Percentiles rank a stretch among this genome's conserved stretches.
Conservation (phyloP, 1,139 yeast species). For the Cylindricascospora bacillispora region DNA sequence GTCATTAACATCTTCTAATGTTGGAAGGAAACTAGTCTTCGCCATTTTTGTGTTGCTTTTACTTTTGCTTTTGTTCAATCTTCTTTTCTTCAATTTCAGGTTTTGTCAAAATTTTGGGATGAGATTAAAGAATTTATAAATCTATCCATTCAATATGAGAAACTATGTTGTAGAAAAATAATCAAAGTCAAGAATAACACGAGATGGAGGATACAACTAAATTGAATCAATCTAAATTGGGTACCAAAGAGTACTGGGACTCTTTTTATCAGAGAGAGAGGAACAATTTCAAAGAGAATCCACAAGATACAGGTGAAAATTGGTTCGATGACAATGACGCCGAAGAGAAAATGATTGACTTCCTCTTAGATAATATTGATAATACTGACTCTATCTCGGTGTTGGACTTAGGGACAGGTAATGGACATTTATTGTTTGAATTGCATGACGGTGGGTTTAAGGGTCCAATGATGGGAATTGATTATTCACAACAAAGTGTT, state of each 20-base stretch:
- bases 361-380: slow-evolving; percentile 35
- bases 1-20: slow-evolving; percentile 27
- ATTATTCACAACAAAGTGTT: slow-evolving; percentile 71
- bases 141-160: too few relatives aligned
- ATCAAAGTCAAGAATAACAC: not conserved
- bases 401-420: slow-evolving; percentile 89
- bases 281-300: slow-evolving; percentile 54
- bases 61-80: too few relatives aligned
- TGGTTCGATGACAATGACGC: slow-evolving; percentile 96
- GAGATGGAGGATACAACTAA: slow-evolving; percentile 38
- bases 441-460: slow-evolving; percentile 47
- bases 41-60: slow-evolving; percentile 10
- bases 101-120: not conserved
- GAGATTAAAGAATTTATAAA: not conserved
- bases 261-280: slow-evolving; percentile 66
- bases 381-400: slow-evolving; percentile 26
- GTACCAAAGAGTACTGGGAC: slow-evolving; percentile 84
- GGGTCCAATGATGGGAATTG: slow-evolving; percentile 56
- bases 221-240: slow-evolving; percentile 59
- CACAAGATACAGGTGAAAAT: slow-evolving; percentile 82
- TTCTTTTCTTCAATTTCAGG: not conserved
- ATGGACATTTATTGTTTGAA: slow-evolving; percentile 76
- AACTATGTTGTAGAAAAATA: too few relatives aligned
- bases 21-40: slow-evolving; percentile 20
- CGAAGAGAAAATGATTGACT: slow-evolving; percentile 66